Evolutionary conservation across 371 early-diverging fungal species (phyloP), one percentile per base, ranked within the genome.

Genomic region (Mortierella sp.): DNA sequence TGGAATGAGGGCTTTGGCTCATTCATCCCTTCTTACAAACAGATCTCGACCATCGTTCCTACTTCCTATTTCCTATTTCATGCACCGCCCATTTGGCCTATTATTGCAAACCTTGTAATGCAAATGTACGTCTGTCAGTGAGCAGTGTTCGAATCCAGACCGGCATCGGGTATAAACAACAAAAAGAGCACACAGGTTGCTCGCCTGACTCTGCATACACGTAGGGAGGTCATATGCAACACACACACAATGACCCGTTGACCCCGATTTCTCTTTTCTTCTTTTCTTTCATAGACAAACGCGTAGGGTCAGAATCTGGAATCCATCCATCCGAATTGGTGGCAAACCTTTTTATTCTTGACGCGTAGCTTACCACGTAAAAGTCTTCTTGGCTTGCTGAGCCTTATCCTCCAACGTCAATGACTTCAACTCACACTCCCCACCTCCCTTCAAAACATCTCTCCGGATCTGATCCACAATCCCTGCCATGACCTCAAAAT

Each of bases 101-200:
- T 5, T 0, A 32, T 49, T 51, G 5, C 21, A 8, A 41, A 41
- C 41, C 41, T 55, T 56, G 24, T 55, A 0, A n/a, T 5, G n/a
- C 54, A 21, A 51, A 51, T 51, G 54, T 46, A 24, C 54, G 21
- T 51, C 16, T 51, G 51, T 4, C 43, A 12, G 32, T 3, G 8
- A 35, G 35, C 5, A 38, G 38, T 24, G 68, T 68, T 68, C 68
- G 41, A 68, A 68, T 68, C 68, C 68, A 68, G 68, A 68, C 68
- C 24, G 43, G 63, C 63, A 63, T 63, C 35, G 21, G 35, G 7
- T 1, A 35, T 63, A 29, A 29, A 60, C 32, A 60, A 14, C 11
- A 16, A 6, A 35, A 56, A 29, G 32, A 60, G 0, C 49, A 18
- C n/a, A n/a, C n/a, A 6, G 7, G 56, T n/a, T 16, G 63, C 68